Conservation (phyloP, 768 basidiomycete genomes). For the Tylopilus balloui region DNA sequence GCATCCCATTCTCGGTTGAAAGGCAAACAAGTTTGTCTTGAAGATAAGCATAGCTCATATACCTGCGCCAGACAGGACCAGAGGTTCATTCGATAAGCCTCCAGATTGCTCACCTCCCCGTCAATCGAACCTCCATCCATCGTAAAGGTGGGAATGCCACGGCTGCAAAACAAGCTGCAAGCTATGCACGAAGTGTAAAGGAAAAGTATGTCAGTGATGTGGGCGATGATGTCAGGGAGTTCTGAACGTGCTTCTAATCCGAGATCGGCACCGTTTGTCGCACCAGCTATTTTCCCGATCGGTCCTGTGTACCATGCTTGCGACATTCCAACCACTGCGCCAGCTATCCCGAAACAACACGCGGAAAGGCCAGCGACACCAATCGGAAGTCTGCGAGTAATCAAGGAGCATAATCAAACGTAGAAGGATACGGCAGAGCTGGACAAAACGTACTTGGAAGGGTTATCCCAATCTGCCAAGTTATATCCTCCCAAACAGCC, state of each 20-base stretch:
- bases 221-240: background rate
- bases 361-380: conserved; percentile 48
- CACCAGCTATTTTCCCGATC: conserved; percentile 40
- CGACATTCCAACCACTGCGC: conserved; percentile 51
- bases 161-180: conserved; percentile 43
- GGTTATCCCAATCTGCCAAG: conserved; percentile 43
- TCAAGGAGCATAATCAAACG: background rate
- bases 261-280: conserved; percentile 43
- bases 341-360: conserved; percentile 42
- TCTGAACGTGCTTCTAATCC: conserved; percentile 44
- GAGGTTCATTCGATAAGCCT: background rate
- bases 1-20: no score
- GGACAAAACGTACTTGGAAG: conserved; percentile 27
- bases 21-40: no score
- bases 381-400: conserved; percentile 39
- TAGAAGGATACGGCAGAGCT: background rate
- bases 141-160: conserved; percentile 45
- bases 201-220: background rate
- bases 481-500: conserved; percentile 48
- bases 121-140: conserved; percentile 45
- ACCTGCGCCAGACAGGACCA: no score
- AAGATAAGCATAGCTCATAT: no score
- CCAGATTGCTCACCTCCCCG: conserved; percentile 31
- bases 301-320: conserved; percentile 52
- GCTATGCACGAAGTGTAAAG: conserved; percentile 17